These are phyloP conservation scores for Ceratobasidium sp. DNA, from an alignment of 1,284 basidiomycete species.

Conservation along the genomic window DNA sequence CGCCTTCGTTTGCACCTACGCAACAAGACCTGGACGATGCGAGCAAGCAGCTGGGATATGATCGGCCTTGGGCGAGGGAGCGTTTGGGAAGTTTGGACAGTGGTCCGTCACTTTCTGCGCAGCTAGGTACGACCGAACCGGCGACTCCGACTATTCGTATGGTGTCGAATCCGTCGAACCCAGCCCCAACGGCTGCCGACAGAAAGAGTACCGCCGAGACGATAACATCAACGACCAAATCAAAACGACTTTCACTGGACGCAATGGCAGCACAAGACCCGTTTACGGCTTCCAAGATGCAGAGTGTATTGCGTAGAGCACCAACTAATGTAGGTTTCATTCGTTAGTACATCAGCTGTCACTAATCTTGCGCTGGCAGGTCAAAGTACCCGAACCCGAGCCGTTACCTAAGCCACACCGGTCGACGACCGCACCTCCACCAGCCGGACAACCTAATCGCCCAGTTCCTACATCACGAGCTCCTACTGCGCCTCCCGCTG, in stretches of 20 bases:
- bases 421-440: conserved; percentile 9
- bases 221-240: background rate
- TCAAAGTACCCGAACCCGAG: too few species aligned
- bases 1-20: conserved; percentile 1
- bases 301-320: conserved; percentile 25
- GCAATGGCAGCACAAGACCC: conserved; percentile 15
- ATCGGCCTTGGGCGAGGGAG: conserved; percentile 22
- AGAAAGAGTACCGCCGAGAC: conserved; percentile 3
- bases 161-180: conserved; percentile 13
- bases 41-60: conserved; percentile 2
- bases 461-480: background rate
- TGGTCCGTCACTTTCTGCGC: background rate
- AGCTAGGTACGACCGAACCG: too few species aligned
- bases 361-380: too few species aligned
- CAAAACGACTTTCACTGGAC: conserved; percentile 11
- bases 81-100: background rate
- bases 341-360: background rate
- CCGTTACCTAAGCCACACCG: background rate
- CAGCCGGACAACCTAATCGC: background rate
- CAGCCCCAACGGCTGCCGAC: background rate
- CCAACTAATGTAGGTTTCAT: conserved; percentile 18
- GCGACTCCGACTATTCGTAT: conserved; percentile 9
- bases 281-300: conserved; percentile 37
- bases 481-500: conserved; percentile 1
- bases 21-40: conserved; percentile 1